Percentiles rank a stretch among this genome's conserved stretches.
phyloP scores from a whole-genome alignment of 352 stramenopile species.

The Globisporangium spinosum region DNA sequence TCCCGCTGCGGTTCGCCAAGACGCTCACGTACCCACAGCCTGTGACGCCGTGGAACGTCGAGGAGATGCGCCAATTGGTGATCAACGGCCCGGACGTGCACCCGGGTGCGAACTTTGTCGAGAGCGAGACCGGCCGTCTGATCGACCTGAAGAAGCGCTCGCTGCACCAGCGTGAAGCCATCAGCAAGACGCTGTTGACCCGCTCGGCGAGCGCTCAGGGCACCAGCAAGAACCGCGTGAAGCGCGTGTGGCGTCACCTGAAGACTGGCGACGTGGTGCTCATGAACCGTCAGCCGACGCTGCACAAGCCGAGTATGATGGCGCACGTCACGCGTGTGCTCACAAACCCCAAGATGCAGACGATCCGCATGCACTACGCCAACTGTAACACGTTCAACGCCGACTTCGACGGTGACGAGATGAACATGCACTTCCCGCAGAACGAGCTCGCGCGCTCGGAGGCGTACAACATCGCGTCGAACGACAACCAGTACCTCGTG shows the following conservation, averaged over 20 bases:
- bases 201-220: constrained; percentile 77
- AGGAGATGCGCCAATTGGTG: constrained; percentile 95
- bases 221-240: constrained; percentile 85
- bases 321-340: constrained; percentile 97
- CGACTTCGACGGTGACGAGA: constrained; percentile 99
- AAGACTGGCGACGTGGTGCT: constrained; percentile 98
- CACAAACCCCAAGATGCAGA: constrained; percentile 96
- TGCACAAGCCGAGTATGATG: constrained; percentile 99
- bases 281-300: constrained; percentile 99
- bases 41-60: constrained; percentile 97
- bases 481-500: constrained; percentile 98
- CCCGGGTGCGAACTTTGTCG: constrained; percentile 97
- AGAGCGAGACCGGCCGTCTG: constrained; percentile 91
- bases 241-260: constrained; percentile 97
- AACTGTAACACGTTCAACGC: constrained; percentile 99
- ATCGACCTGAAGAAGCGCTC: constrained; percentile 95
- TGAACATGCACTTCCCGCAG: constrained; percentile 99
- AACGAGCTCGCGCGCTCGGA: constrained; percentile 97
- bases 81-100: constrained; percentile 95
- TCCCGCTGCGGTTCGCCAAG: constrained; percentile 97
- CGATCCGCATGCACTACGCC: constrained; percentile 99
- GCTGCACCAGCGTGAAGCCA: constrained; percentile 90
- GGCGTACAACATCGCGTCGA: constrained; percentile 96
- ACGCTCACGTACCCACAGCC: constrained; percentile 97
- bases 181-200: constrained; percentile 95